Evolutionary conservation across 129 eudicot genomes (phyloP), one percentile per base, ranked within the genome.

Genomic region (Lactuca sativa): DNA sequence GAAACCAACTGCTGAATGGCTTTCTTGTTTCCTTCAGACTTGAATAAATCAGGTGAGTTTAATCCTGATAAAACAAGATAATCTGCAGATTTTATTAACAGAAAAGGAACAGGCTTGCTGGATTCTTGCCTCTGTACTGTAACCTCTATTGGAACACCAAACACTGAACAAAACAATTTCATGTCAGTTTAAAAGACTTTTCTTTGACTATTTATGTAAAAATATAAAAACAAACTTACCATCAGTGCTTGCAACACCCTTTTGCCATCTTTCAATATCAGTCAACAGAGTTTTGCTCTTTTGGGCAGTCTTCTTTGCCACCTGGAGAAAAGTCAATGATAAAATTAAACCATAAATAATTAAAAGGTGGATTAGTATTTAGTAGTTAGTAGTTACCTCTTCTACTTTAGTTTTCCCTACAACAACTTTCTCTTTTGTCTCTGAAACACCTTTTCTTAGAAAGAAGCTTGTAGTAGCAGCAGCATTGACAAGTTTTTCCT

Each of bases 181-280:
- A 74, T 15, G 43, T 53, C 31, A 44, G 7, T 55, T 72, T 71
- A 31, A 73, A 66, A 61, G 13, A 36, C 16, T 65, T 73, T 43
- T 21, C 61, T 66, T 32, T 9, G 2, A 30, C 47, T 33, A 4
- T 36, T 52, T 59, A n/a, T 14, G 30, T 52, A 67, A 66, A 9
- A 64, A 25, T 0, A 25, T 59, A 70, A 32, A 32, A 17, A 67
- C 31, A 40, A 37, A 58, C 90, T 74, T 81, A 93, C 98, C 98
- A 82, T 93, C 96, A 49, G 90, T 86, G 80, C 92, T 86, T 75
- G 98, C 98, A 71, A 93, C 97, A 66, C 98, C 98, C 98, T 93
- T 93, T 67, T 93, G 96, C 98, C 98, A 93, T 53, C 98, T 74
- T 76, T 93, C 98, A 70, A 93, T 74, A 68, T 93, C 96, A 67